Evolutionary conservation across 768 basidiomycete genomes (phyloP), one percentile per base, ranked within the genome.

Genomic region (Basidioascus undulatus): DNA sequence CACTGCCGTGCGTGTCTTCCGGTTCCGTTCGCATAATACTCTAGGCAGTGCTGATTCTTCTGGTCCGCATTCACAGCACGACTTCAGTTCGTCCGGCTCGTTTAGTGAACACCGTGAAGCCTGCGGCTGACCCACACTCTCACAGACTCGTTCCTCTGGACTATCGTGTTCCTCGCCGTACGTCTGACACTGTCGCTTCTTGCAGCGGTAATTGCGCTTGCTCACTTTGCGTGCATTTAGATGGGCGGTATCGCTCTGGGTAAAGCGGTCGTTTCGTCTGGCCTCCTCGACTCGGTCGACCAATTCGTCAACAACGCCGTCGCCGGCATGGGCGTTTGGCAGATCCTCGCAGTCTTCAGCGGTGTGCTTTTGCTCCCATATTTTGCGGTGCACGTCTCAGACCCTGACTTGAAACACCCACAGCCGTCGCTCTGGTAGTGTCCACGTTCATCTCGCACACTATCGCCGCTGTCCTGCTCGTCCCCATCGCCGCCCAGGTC

Each of bases 181-280:
- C n/a, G n/a, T n/a, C n/a, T n/a, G n/a, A n/a, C n/a, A n/a, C n/a
- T n/a, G n/a, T n/a, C n/a, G n/a, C n/a, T n/a, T n/a, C n/a, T n/a
- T n/a, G n/a, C n/a, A n/a, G n/a, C n/a, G n/a, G n/a, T n/a, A n/a
- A n/a, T n/a, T n/a, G n/a, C n/a, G n/a, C n/a, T n/a, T n/a, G n/a
- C n/a, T n/a, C n/a, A n/a, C n/a, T n/a, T n/a, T n/a, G n/a, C n/a
- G n/a, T n/a, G n/a, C n/a, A n/a, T n/a, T n/a, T n/a, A n/a, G n/a
- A 98, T 94, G 92, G 89, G 89, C 19, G 92, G 92, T 30, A 87
- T 94, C 39, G 83, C 86, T 0, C 69, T 96, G 3, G 92, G 92
- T 41, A 78, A 89, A 51, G 87, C 86, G 5, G 89, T 96, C 13
- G 67, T 70, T 32, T 74, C 80, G 5, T 86, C 82, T 40, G 92